Base-by-base conservation (phyloP, 768 basidiomycete species). In the Boletellus ananas region DNA sequence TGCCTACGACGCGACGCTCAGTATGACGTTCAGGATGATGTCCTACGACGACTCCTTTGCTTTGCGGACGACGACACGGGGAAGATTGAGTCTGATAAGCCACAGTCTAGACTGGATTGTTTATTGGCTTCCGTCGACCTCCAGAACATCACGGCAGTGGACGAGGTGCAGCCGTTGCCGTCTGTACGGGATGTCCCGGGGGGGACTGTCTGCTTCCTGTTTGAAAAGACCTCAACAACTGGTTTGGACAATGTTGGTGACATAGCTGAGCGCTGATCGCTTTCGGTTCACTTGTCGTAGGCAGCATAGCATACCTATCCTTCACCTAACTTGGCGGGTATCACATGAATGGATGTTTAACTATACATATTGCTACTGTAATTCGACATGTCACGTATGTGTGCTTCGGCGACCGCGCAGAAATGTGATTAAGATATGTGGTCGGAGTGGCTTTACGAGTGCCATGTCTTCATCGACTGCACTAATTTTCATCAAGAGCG, bases 141-240 rank as follows among this genome's bases (percentile, higher is more conserved):
- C 18, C 72, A 79, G 31, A 76, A 75, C 41, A 64, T 81, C 13
- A 60, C 56, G 34, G 67, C 65, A 12, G 62, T 73, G 54, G 73
- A 70, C 31, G 68, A 67, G 33, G 56, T 49, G 9, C 52, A 57
- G 43, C 57, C 70, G 8, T 64, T 69, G 5, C 62, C 69, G 5
- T 71, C 78, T 21, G 70, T 84, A 12, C 72, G 78, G 6, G 65
- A 70, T 41, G 62, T 79, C 17, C 73, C 79, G 7, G 85, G 84
- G 3, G 90, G 90, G 0, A 82, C 84, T 2, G 66, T 91, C 16
- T 85, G 86, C 8, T 90, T 87, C 61, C 58, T 92, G 12, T 92
- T 93, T 56, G 85, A 89, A 63, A 84, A 76, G 58, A 75, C 68
- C 33, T 73, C 78, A 20, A 55, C 51, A 9, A 54, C 47, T 4